Evolutionary conservation across 1,284 basidiomycete species (phyloP).

Genomic region (Apiotrichum porosum): DNA sequence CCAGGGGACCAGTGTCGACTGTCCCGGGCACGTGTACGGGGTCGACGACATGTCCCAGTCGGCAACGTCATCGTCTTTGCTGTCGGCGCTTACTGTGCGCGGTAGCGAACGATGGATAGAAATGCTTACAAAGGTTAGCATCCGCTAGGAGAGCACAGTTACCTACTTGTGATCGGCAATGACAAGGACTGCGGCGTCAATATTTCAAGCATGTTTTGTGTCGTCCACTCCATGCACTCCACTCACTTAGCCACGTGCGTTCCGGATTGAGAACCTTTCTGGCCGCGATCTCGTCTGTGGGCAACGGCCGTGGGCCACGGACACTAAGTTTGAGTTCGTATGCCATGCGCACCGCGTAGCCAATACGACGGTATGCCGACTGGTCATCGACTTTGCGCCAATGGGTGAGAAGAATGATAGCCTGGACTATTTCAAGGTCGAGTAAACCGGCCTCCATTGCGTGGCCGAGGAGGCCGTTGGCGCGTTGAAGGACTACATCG

Average conservation of each 20-base stretch:
- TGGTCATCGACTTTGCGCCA: constrained; percentile 47
- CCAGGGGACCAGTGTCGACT: too few species aligned
- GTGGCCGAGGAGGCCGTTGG: constrained; percentile 39
- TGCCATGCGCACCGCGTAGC: constrained; percentile 37
- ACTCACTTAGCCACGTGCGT: constrained; percentile 21
- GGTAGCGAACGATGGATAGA: too few species aligned
- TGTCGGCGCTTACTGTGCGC: too few species aligned
- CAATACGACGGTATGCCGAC: constrained; percentile 35
- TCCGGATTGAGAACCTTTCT: constrained; percentile 19
- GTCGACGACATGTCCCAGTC: too few species aligned
- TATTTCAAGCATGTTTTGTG: constrained; percentile 4
- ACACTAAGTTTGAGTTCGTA: constrained; percentile 36
- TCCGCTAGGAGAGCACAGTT: too few species aligned
- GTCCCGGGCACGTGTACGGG: too few species aligned
- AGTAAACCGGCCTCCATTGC: constrained; percentile 40
- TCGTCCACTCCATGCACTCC: neutral
- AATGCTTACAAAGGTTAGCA: too few species aligned
- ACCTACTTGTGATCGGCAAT: too few species aligned
- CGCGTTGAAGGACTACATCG: neutral
- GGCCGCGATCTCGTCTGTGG: constrained; percentile 17
- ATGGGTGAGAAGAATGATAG: constrained; percentile 25
- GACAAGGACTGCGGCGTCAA: too few species aligned
- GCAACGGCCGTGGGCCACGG: constrained; percentile 23
- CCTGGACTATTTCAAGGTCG: constrained; percentile 38
- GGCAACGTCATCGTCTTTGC: too few species aligned